Evolutionary conservation across 441 rosid species (phyloP).

Genomic region (Aquilaria agallochum): DNA sequence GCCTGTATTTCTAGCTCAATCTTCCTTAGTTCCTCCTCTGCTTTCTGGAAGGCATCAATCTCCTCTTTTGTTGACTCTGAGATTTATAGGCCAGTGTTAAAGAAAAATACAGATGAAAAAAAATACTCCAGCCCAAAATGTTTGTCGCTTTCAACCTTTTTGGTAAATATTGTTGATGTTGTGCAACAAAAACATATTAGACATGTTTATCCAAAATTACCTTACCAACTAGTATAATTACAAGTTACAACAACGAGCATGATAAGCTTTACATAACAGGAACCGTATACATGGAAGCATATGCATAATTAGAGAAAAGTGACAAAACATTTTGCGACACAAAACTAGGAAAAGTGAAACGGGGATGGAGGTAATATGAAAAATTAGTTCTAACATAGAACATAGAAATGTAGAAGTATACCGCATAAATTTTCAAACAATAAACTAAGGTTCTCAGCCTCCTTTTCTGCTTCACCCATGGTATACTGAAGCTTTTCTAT

Average conservation of each 20-base stretch:
- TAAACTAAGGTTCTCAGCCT: conserved; percentile 49
- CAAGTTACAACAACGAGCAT: too few species aligned
- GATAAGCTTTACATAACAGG: too few species aligned
- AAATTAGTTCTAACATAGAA: conserved; percentile 9
- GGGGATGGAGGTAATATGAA: neutral
- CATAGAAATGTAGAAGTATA: conserved; percentile 21
- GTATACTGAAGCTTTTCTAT: conserved; percentile 44
- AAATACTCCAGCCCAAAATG: neutral
- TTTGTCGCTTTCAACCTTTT: too few species aligned
- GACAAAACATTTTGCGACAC: too few species aligned
- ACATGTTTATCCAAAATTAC: too few species aligned
- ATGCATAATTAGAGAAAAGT: too few species aligned
- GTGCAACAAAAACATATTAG: too few species aligned
- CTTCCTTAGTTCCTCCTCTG: conserved; percentile 73
- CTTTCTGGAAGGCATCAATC: conserved; percentile 65
- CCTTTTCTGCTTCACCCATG: conserved; percentile 56
- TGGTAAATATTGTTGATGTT: too few species aligned
- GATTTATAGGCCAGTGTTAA: conserved; percentile 3
- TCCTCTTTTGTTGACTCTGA: conserved; percentile 81
- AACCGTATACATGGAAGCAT: too few species aligned
- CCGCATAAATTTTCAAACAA: conserved; percentile 72
- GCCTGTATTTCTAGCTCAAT: conserved; percentile 59
- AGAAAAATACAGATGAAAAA: conserved; percentile 10
- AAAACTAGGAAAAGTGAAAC: too few species aligned
- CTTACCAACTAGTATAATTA: too few species aligned